Conservation (phyloP, 176 grass and related monocot genomes). For the Zea mays region Zm-B73-REFERENCE-NAM-5.0 NC_050099.1:188255501-188256000, state of each 20-base stretch:
- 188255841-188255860: too few relatives aligned
- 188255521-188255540: neutral
- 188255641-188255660: neutral
- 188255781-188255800: neutral
- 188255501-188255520: neutral
- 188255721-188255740: neutral
- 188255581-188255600: neutral
- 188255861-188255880: too few relatives aligned
- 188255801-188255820: neutral
- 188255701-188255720: neutral
- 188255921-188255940: neutral
- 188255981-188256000: neutral
- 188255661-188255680: neutral
- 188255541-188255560: neutral
- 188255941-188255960: neutral
- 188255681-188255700: neutral
- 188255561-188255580: neutral
- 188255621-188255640: constrained; percentile 2
- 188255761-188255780: neutral
- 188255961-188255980: constrained; percentile 2
- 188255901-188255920: too few relatives aligned
- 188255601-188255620: neutral
- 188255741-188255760: neutral
- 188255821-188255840: neutral
- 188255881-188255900: too few relatives aligned